Conservation (phyloP, 257 asterid genomes). For the Knoxia roxburghii region DNA sequence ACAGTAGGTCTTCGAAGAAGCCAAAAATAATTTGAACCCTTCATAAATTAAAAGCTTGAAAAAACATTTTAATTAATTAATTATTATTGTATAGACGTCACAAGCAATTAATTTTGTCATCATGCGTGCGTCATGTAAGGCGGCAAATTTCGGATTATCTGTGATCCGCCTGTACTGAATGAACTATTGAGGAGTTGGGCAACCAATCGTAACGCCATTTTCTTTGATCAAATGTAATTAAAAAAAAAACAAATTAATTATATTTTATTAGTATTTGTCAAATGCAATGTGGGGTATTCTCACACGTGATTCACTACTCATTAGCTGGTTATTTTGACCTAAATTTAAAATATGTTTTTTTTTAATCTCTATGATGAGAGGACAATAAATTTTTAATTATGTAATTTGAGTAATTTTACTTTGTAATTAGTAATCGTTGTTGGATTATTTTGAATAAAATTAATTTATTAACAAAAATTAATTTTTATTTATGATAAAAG, state of each 20-base stretch:
- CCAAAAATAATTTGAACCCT: constrained; percentile 4
- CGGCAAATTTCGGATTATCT: neutral
- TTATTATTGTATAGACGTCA: no score
- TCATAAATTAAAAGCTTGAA: constrained; percentile 10
- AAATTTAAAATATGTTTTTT: neutral
- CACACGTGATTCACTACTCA: constrained; percentile 11
- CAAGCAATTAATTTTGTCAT: constrained; percentile 7
- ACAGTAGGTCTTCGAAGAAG: neutral
- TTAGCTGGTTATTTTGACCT: constrained; percentile 7
- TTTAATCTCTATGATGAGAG: no score
- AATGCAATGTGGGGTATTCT: neutral
- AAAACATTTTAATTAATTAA: no score
- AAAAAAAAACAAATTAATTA: neutral
- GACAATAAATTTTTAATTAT: no score
- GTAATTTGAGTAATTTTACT: no score
- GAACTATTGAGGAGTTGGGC: constrained; percentile 12
- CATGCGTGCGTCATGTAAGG: neutral
- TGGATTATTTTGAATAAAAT: no score
- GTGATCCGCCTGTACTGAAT: neutral
- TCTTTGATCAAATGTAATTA: neutral
- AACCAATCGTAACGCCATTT: constrained; percentile 14
- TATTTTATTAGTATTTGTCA: constrained; percentile 2
- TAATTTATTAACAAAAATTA: no score
- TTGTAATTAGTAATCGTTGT: no score
- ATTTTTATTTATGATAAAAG: no score